Conservation (phyloP, 208 protist genomes). For the Trypanosoma avium region DNA sequence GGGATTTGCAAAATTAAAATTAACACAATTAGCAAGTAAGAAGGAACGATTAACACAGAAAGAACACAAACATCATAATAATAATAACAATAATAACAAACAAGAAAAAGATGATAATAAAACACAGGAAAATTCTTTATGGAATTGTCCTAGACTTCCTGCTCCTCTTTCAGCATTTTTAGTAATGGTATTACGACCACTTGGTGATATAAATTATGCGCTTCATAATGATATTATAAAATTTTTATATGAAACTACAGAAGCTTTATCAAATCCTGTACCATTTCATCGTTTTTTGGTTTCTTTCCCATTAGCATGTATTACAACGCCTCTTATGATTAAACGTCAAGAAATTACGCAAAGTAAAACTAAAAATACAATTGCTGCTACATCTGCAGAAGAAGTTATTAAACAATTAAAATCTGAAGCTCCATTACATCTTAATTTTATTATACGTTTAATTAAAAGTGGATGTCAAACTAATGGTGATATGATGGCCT, state of each 20-base stretch:
- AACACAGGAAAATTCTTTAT: not conserved
- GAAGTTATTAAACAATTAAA: conserved; percentile 53
- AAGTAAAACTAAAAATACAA: conserved; percentile 21
- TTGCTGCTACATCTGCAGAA: conserved; percentile 47
- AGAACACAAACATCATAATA: conserved; percentile 9
- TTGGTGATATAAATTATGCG: conserved; percentile 47
- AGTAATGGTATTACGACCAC: conserved; percentile 48
- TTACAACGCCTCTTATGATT: conserved; percentile 82
- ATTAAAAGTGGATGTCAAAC: conserved; percentile 63
- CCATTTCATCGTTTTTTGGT: conserved; percentile 63
- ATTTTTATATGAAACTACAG: conserved; percentile 54
- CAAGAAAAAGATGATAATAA: too few relatives aligned
- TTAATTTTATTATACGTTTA: conserved; percentile 61
- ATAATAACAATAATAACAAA: not conserved
- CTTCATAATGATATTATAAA: conserved; percentile 81
- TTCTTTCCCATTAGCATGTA: conserved; percentile 58
- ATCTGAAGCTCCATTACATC: conserved; percentile 54
- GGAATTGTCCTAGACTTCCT: conserved; percentile 59
- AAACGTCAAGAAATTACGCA: conserved; percentile 52
- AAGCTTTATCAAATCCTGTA: conserved; percentile 48
- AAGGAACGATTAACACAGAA: not conserved
- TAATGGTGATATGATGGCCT: conserved; percentile 60
- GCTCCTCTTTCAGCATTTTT: conserved; percentile 68
- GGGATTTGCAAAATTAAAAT: conserved; percentile 73
- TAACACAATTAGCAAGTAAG: conserved; percentile 50